Percentiles rank a stretch among this genome's conserved stretches.
Evolutionary conservation across 1,284 basidiomycete species (phyloP).

Genomic region (Ceratobasidium sp.): DNA sequence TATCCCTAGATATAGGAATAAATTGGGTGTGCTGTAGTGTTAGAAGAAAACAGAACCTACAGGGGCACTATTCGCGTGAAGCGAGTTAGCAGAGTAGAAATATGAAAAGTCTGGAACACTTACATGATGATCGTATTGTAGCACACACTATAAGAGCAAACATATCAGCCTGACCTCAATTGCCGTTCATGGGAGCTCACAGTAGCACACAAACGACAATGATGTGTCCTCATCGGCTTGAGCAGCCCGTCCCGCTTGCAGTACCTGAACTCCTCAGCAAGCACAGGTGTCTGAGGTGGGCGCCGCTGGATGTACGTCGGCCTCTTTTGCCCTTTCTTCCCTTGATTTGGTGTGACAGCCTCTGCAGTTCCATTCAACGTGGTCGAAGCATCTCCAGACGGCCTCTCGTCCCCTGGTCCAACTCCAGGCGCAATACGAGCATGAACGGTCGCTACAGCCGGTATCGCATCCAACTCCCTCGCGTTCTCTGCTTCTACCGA

Average conservation of each 20-base stretch:
- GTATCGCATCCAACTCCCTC: not conserved
- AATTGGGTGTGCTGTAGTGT: too few species aligned
- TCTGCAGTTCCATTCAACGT: not conserved
- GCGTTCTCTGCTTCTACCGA: not conserved
- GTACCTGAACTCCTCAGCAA: constrained; percentile 66
- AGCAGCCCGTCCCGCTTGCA: constrained; percentile 63
- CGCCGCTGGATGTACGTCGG: constrained; percentile 8
- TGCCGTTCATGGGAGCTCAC: constrained; percentile 51
- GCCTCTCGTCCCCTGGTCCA: constrained; percentile 43
- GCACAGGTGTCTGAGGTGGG: constrained; percentile 51
- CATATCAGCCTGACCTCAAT: not conserved
- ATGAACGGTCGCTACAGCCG: not conserved
- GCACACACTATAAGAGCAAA: constrained; percentile 60
- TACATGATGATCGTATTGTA: constrained; percentile 76
- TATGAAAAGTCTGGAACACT: too few species aligned
- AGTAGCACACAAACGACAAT: constrained; percentile 77
- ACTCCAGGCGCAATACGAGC: constrained; percentile 47
- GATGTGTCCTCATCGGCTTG: constrained; percentile 76
- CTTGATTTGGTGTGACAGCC: not conserved
- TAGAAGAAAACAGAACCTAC: too few species aligned
- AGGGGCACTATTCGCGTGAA: constrained; percentile 69
- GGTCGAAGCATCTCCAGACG: constrained; percentile 23
- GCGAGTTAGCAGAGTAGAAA: too few species aligned
- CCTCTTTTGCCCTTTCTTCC: not conserved
- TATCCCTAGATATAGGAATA: constrained; percentile 62